Percentiles rank a stretch among this genome's conserved stretches.
Conservation (phyloP, 2,329 filamentous ascomycete species). For the Trichoderma semiorbis region DNA sequence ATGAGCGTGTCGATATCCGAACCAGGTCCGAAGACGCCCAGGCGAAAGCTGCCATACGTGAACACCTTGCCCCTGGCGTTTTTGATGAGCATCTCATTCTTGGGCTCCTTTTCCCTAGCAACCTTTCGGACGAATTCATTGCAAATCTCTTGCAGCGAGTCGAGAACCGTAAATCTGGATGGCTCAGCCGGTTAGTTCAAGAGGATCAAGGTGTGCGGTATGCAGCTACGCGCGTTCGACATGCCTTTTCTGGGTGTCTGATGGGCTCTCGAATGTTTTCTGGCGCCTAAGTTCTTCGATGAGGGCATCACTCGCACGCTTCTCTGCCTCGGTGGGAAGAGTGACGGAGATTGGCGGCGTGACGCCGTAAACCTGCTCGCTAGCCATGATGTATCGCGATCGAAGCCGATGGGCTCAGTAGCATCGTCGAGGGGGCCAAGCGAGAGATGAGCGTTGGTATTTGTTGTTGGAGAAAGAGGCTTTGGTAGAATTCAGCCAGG, state of each 20-base stretch:
- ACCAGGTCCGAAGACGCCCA: slow-evolving; percentile 90
- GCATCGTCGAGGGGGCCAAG: neutral
- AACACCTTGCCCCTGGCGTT: slow-evolving; percentile 89
- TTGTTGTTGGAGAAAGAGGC: neutral
- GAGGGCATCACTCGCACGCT: slow-evolving; percentile 71
- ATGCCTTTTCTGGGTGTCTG: slow-evolving; percentile 81
- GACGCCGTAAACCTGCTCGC: slow-evolving; percentile 56
- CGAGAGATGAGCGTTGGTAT: neutral
- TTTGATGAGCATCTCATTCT: slow-evolving; percentile 74
- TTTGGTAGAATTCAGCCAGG: neutral
- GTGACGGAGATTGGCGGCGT: slow-evolving; percentile 78
- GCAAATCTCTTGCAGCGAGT: slow-evolving; percentile 73
- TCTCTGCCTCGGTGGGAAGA: slow-evolving; percentile 74
- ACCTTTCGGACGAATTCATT: slow-evolving; percentile 85
- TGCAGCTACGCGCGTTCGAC: slow-evolving; percentile 11
- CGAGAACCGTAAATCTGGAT: slow-evolving; percentile 67
- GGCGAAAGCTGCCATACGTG: slow-evolving; percentile 90
- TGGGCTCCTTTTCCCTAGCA: slow-evolving; percentile 64
- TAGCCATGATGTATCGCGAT: slow-evolving; percentile 30
- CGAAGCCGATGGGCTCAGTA: neutral
- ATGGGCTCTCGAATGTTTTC: slow-evolving; percentile 83
- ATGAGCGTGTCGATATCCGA: slow-evolving; percentile 98
- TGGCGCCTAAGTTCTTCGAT: slow-evolving; percentile 81
- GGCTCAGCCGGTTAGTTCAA: neutral
- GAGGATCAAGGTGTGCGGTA: neutral